These are phyloP conservation scores for Thalassiosira mediterranea DNA, from an alignment of 352 stramenopile species.

Conservation along the genomic window DNA sequence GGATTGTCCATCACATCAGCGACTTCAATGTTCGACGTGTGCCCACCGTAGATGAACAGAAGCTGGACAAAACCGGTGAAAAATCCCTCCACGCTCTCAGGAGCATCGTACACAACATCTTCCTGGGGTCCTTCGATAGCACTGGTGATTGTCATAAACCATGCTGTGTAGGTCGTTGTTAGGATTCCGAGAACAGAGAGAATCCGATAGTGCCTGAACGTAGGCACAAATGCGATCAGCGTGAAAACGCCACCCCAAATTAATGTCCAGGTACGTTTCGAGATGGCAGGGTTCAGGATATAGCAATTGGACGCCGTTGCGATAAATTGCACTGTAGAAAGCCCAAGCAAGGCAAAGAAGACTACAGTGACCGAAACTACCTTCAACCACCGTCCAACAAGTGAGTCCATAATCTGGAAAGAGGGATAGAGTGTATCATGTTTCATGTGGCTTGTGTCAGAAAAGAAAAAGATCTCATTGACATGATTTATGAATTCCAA, in stretches of 20 bases:
- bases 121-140: neutral
- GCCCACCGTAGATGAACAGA: constrained; percentile 34
- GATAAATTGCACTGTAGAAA: constrained; percentile 34
- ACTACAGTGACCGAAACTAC: constrained; percentile 28
- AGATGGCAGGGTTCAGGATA: constrained; percentile 5
- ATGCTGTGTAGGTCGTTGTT: constrained; percentile 31
- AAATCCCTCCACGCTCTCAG: constrained; percentile 5
- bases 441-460: too few species aligned
- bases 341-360: constrained; percentile 27
- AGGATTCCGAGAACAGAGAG: constrained; percentile 20
- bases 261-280: constrained; percentile 26
- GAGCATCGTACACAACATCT: constrained; percentile 24
- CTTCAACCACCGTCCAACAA: constrained; percentile 14
- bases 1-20: constrained; percentile 45
- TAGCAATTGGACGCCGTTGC: constrained; percentile 8
- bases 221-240: constrained; percentile 34
- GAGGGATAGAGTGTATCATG: neutral
- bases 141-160: constrained; percentile 32
- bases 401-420: constrained; percentile 16
- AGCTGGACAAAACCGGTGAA: constrained; percentile 26
- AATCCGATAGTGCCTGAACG: constrained; percentile 37
- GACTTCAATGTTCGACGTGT: constrained; percentile 42
- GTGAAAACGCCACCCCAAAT: constrained; percentile 17
- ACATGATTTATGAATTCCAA: too few species aligned
- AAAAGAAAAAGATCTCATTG: too few species aligned